Base-by-base conservation (phyloP, 2,329 filamentous ascomycete species). In the Lojkania enalia region DNA sequence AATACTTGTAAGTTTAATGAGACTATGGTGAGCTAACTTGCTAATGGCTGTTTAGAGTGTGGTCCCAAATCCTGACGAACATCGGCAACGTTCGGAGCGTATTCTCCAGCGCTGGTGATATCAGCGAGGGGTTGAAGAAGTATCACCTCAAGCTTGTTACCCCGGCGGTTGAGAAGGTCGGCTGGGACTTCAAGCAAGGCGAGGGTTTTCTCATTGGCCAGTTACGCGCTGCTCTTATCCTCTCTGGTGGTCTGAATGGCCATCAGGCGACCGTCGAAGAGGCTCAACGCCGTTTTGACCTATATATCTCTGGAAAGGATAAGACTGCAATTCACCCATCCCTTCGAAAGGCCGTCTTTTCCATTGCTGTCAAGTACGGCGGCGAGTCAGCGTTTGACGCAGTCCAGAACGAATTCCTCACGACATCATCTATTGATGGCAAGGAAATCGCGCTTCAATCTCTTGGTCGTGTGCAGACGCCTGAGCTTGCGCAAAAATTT, bases 161-260 rank as follows among this genome's bases (percentile, higher is more conserved):
- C 19, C 80, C 83, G 20, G 87, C 89, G 6, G 84, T 88, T 9
- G 84, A 90, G 57, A 83, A 86, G 55, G 77, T 96, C 57, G 91
- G 91, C 29, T 97, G 91, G 88, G 86, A 94, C 23, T 89, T 89
- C 61, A 76, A 79, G n/a, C 72, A 84, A 30, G 77, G 78, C 39
- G 92, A 97, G 58, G 86, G 90, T 60, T 96, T 88, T 69, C 83
- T 96, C 33, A 86, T 82, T 12, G 84, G 87, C 19, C 85, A 96
- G 61, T 79, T 96, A 38, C 88, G 94, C 44, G 88, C 92, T 69
- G 79, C 90, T 33, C 78, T 99, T 20, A 84, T 97, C 49, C 71
- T 81, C 6, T 81, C 83, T 49, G 92, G 91, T 16, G 88, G 89
- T 39, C 75, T 83, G 44, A 85, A 85, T 44, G 87, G 87, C 7